A percentile compares a stretch with the other conserved stretches of the same genome.
These are phyloP conservation scores for Ophiostoma novo-ulmi DNA, from an alignment of 2,329 filamentous ascomycete species.

Conservation along the genomic window DNA sequence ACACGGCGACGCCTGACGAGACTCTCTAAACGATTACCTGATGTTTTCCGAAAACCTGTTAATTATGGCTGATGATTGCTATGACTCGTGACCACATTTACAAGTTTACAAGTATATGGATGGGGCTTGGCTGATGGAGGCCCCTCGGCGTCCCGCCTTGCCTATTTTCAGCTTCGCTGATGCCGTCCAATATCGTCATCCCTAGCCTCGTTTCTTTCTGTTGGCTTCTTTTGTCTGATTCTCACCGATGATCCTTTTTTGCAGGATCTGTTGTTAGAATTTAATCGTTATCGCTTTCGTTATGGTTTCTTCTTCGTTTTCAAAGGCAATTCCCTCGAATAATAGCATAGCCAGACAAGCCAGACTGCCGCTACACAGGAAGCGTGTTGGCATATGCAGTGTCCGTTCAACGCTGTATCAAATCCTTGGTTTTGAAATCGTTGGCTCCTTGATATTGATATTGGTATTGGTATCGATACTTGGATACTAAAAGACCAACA, in stretches of 20 bases:
- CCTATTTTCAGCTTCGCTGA: neutral
- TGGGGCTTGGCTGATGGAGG: constrained; percentile 10
- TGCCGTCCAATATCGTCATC: neutral
- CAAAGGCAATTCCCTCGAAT: no score
- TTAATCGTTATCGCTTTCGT: neutral
- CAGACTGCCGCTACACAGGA: neutral
- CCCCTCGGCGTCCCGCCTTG: constrained; percentile 9
- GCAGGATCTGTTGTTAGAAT: neutral
- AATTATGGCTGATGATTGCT: no score
- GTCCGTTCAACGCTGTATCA: neutral
- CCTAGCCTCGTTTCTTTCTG: neutral
- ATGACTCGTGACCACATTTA: neutral
- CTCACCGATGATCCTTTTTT: neutral
- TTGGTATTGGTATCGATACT: neutral
- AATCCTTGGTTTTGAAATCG: neutral
- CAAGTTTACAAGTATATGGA: neutral
- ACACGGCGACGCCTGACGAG: neutral
- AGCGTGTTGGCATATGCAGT: constrained; percentile 9
- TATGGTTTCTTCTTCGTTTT: no score
- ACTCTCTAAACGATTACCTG: no score
- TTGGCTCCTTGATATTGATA: no score
- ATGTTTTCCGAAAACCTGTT: no score
- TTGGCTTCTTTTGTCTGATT: neutral
- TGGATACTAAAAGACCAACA: neutral
- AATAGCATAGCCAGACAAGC: neutral